Evolutionary conservation across 495 filamentous ascomycete genomes (phyloP), one percentile per base, ranked within the genome.

Genomic region (Thermochaetoides thermophila): DNA sequence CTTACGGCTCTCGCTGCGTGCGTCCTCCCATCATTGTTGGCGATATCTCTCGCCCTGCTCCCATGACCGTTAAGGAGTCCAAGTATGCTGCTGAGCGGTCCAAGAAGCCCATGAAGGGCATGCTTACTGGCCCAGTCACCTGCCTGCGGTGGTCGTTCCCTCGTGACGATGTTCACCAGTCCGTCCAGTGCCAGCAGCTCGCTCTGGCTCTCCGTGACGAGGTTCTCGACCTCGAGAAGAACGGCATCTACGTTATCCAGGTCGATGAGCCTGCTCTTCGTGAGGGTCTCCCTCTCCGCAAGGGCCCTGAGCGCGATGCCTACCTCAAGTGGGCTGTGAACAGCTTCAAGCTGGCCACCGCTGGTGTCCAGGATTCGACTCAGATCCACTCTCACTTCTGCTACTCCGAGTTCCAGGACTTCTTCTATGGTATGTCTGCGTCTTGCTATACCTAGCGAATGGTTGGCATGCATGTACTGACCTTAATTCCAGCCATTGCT

Each of bases 331-430:
- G 89, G 89, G 91, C 89, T 35, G 91, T 97, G 52, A 73, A 87
- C 61, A 79, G 84, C 49, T 97, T 97, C 84, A 81, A 78, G 55
- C 83, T 97, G 43, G 74, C 89, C 38, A 86, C 84, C 48, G 72
- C 84, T 32, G 87, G 82, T 53, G 89, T 96, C 33, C 56, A 79
- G 52, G 83, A 97, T 56, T 79, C 75, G 35, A 96, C 91, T 45
- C 89, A 97, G 71, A 92, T 97, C 63, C 89, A 97, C 75, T 94
- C 84, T 32, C 89, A 97, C 70, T 97, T 97, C 84, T 97, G 89
- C 63, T 97, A 97, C 77, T 94, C 85, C 28, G 89, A 97, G 70
- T 97, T 97, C 81, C 89, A 97, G 66, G 89, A 97, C 71, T 97
- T 97, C 74, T 97, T 97, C 81, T 82, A 96, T 59, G 40, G 29